phyloP scores from a whole-genome alignment of 2,329 filamentous ascomycete species.

The Cercospora sojina region DNA sequence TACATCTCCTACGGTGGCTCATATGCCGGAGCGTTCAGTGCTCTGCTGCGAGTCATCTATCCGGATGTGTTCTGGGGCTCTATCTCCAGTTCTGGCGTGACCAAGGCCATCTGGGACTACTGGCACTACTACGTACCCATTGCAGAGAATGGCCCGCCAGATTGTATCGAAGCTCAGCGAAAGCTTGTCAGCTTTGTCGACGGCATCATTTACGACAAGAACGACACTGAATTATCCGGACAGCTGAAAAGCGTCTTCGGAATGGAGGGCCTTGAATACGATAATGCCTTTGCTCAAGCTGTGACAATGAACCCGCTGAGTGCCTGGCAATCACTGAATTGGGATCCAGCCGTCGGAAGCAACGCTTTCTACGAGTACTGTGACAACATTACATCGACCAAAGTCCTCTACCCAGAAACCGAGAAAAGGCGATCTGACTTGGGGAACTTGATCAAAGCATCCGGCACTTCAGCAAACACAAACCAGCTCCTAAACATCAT shows the following conservation, averaged over 20 bases:
- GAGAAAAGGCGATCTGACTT: slow-evolving; percentile 43
- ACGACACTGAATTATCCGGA: slow-evolving; percentile 43
- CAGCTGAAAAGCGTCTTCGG: slow-evolving; percentile 57
- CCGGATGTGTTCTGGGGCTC: slow-evolving; percentile 75
- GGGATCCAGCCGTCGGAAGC: slow-evolving; percentile 57
- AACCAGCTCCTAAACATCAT: slow-evolving; percentile 58
- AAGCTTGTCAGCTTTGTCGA: slow-evolving; percentile 60
- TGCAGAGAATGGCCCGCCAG: slow-evolving; percentile 55
- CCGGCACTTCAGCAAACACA: slow-evolving; percentile 49
- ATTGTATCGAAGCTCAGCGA: slow-evolving; percentile 65
- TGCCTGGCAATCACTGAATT: slow-evolving; percentile 58
- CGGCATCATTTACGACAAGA: slow-evolving; percentile 54
- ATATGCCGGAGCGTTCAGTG: slow-evolving; percentile 77
- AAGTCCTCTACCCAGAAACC: slow-evolving; percentile 46
- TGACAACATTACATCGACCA: slow-evolving; percentile 52
- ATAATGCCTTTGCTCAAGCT: slow-evolving; percentile 54
- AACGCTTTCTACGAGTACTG: slow-evolving; percentile 56
- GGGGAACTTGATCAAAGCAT: slow-evolving; percentile 47
- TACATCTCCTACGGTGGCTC: slow-evolving; percentile 82
- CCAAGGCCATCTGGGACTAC: slow-evolving; percentile 69
- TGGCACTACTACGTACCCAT: slow-evolving; percentile 63
- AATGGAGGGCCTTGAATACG: slow-evolving; percentile 49
- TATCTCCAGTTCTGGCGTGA: slow-evolving; percentile 79
- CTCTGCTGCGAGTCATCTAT: slow-evolving; percentile 73
- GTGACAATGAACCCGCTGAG: slow-evolving; percentile 35